These are phyloP conservation scores for Xerocomellus amylosporus DNA, from an alignment of 768 basidiomycete genomes.

Conservation along the genomic window DNA sequence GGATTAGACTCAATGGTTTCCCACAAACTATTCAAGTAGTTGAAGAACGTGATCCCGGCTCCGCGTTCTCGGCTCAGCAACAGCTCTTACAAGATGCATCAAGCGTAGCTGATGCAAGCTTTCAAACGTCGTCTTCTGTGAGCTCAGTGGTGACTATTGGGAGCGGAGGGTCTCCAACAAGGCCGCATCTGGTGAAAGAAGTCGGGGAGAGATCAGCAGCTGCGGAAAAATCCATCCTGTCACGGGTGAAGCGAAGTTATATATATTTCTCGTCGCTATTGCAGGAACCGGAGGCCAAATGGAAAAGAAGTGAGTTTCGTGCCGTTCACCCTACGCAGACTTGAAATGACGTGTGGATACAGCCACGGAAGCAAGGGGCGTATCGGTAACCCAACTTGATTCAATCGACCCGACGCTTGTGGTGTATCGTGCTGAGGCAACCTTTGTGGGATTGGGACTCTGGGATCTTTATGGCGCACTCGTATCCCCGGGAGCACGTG, in stretches of 20 bases:
- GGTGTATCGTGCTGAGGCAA: slow-evolving; percentile 94
- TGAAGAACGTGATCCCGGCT: slow-evolving; percentile 66
- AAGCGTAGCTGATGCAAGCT: slow-evolving; percentile 64
- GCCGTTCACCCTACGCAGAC: not conserved
- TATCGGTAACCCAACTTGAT: slow-evolving; percentile 92
- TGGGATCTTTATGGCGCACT: slow-evolving; percentile 94
- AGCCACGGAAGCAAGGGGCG: slow-evolving; percentile 86
- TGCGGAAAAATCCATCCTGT: slow-evolving; percentile 79
- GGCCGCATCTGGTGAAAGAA: slow-evolving; percentile 36
- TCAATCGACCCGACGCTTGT: slow-evolving; percentile 96
- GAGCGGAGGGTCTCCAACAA: slow-evolving; percentile 29
- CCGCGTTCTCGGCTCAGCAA: slow-evolving; percentile 41
- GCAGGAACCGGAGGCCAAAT: slow-evolving; percentile 98
- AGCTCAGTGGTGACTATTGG: slow-evolving; percentile 47
- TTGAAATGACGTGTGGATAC: slow-evolving; percentile 10
- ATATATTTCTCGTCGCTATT: slow-evolving; percentile 97
- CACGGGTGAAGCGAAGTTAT: slow-evolving; percentile 87
- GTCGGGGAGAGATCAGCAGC: slow-evolving; percentile 51
- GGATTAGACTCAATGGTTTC: slow-evolving; percentile 84
- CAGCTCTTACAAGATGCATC: slow-evolving; percentile 66
- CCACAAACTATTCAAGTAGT: slow-evolving; percentile 62
- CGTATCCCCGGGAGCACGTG: slow-evolving; percentile 77
- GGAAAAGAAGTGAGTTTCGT: slow-evolving; percentile 71
- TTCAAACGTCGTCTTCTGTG: slow-evolving; percentile 62
- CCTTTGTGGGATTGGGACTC: slow-evolving; percentile 91